Evolutionary conservation across 208 protist species (phyloP), one percentile per base, ranked within the genome.

Genomic region (Trypanosoma scelopori): DNA sequence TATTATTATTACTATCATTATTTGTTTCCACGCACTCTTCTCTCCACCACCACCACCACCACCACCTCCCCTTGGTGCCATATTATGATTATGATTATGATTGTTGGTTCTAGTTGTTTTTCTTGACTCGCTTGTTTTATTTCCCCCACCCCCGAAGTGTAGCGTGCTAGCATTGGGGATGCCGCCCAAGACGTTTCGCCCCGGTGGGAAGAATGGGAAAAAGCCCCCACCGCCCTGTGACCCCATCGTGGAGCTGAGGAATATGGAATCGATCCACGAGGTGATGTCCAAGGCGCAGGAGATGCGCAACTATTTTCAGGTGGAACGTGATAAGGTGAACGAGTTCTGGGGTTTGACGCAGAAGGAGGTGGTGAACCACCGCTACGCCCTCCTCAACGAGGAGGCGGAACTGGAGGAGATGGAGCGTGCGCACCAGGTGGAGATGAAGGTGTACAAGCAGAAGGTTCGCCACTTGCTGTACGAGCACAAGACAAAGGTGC

Each of bases 391-490:
- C 32, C 74, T 84, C 39, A 98, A 98, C 67, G 82, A 85, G 18
- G 94, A 98, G 55, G 74, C 88, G 32, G 93, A 97, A 58, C 71
- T 98, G 42, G 96, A 98, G 78, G 96, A 98, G 74, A 62, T 92
- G 46, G 94, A 98, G 81, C 93, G 97, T 30, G 74, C 79, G 3
- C 97, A 98, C 69, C 93, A 98, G 77, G 89, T 98, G 15, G 93
- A 98, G 76, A 93, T 99, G 82, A 97, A 97, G 79, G 95, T 98
- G 66, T 98, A 98, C 87, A 97, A 99, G 82, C 97, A 99, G 73
- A 98, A 98, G 77, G 92, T 98, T 28, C 94, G 96, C 55, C 95
- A 98, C 66, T 72, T 98, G 18, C 69, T 98, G 1, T 98, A 98
- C 65, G 95, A 98, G 69, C 94, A 98, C 49, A 84, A 92, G 52